Evolutionary conservation across 495 filamentous ascomycete genomes (phyloP).

Genomic region (Xylaria nigripes): DNA sequence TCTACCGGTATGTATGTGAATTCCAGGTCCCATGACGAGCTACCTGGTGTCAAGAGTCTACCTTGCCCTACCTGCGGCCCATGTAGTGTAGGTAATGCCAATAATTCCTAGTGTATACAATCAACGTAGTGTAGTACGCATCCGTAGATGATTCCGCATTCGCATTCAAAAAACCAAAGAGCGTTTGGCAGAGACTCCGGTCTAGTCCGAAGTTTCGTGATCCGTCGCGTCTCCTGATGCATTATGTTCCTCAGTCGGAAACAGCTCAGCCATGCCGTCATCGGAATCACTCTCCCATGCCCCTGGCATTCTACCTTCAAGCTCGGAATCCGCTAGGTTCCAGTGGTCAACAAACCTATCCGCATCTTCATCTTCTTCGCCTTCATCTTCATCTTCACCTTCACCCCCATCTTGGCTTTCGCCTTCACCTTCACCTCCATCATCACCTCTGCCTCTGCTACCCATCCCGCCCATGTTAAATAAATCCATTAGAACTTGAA

Average conservation of each 20-base stretch:
- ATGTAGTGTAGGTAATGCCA: too few species aligned
- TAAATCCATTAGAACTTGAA: conserved; percentile 14
- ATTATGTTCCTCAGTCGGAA: neutral
- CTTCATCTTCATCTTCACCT: neutral
- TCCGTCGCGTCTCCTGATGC: conserved; percentile 3
- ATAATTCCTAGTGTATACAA: neutral
- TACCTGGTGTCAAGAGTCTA: too few species aligned
- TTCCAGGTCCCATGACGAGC: neutral
- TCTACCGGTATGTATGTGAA: neutral
- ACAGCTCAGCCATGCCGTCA: neutral
- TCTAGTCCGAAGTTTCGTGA: conserved; percentile 13
- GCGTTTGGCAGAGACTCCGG: neutral
- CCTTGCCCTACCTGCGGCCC: too few species aligned
- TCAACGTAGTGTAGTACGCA: too few species aligned
- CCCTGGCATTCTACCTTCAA: conserved; percentile 8
- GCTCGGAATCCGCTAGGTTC: neutral
- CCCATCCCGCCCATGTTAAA: neutral
- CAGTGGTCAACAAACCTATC: neutral
- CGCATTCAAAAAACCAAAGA: neutral
- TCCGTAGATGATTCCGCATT: too few species aligned
- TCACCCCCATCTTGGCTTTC: neutral
- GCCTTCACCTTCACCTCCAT: neutral
- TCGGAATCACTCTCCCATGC: conserved; percentile 10
- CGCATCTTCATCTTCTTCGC: neutral
- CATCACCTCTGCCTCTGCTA: neutral